A percentile compares a stretch with the other conserved stretches of the same genome.
These are phyloP conservation scores for Solanum bukasovii DNA, from an alignment of 257 asterid genomes.

Conservation along the genomic window DNA sequence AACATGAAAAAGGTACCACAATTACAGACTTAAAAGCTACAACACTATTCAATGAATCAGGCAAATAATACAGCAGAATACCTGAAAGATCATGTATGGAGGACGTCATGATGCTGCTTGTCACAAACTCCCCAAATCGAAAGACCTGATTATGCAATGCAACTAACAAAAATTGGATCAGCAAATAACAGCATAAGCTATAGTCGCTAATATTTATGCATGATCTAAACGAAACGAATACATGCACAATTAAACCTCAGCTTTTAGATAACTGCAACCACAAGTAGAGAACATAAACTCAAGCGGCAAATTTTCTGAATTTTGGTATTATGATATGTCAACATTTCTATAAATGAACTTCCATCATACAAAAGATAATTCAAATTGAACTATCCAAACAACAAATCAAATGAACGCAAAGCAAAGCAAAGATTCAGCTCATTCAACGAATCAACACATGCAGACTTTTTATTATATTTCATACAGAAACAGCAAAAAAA, in stretches of 20 bases:
- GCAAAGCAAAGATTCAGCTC: too few relatives aligned
- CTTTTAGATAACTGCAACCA: background rate
- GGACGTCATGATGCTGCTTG: conserved; percentile 38
- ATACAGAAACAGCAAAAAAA: too few relatives aligned
- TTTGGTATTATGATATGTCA: background rate
- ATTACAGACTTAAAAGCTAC: background rate
- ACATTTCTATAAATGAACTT: background rate
- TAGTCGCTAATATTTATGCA: background rate
- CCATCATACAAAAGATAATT: too few relatives aligned
- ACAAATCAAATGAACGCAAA: too few relatives aligned
- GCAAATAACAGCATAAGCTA: background rate
- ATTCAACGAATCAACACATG: too few relatives aligned
- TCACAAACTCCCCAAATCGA: conserved; percentile 1
- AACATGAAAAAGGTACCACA: background rate
- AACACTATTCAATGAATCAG: background rate
- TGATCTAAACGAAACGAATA: background rate
- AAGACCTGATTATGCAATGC: conserved; percentile 24
- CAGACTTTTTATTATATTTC: too few relatives aligned
- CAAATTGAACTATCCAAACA: background rate
- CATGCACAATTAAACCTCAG: background rate
- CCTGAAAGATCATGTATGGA: conserved; percentile 64
- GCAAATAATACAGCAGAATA: conserved; percentile 2
- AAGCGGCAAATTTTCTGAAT: background rate
- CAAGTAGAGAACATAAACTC: background rate
- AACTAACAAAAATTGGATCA: conserved; percentile 13